Base-by-base conservation (phyloP, 2,329 filamentous ascomycete genomes). In the Akanthomyces muscarius region DNA sequence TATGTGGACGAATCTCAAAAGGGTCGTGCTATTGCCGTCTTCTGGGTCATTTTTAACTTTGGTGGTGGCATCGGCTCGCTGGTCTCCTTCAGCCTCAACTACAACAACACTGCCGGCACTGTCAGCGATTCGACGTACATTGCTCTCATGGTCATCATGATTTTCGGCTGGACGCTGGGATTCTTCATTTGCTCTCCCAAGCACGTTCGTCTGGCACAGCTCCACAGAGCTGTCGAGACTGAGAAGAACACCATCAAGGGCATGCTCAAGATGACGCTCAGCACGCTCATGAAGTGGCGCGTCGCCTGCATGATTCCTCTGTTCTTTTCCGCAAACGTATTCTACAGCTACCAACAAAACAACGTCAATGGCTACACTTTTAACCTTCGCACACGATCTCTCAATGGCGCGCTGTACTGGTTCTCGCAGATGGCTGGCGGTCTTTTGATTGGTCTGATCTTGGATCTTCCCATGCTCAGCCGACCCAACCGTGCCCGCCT, bases 321-420 rank as follows among this genome's bases (percentile, higher is more conserved):
- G 65, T 84, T 84, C 75, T 83, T 83, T 72, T 78, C 76, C 30
- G 81, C 81, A 66, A 83, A 85, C 68, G 76, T 81, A 62, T 84
- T 84, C 69, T 84, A 84, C 71, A 81, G 80, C 50, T 85, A 85
- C 69, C 82, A 85, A 69, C 81, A 82, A 65, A 83, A 84, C 69
- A 74, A 75, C 64, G 81, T 84, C 71, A 86, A 86, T 71, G 80
- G 78, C 13, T 75, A 77, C 63, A 79, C 78, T 41, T 86, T 85
- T 73, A 81, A 82, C 67, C 80, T 83, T 62, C 80, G 83, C 63
- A 80, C 81, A 3, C 81, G 82, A n/a, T 80, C 82, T 4, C 78
- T 85, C 53, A 84, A 85, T 69, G 78, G 79, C 61, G 73, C 81
- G 1, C 71, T 85, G 30, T 84, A 85, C 73, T 85, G 81, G 81